A percentile compares a stretch with the other conserved stretches of the same genome.
phyloP scores from a whole-genome alignment of 1,284 basidiomycete genomes.

The Rhodotorula glutinis region DNA sequence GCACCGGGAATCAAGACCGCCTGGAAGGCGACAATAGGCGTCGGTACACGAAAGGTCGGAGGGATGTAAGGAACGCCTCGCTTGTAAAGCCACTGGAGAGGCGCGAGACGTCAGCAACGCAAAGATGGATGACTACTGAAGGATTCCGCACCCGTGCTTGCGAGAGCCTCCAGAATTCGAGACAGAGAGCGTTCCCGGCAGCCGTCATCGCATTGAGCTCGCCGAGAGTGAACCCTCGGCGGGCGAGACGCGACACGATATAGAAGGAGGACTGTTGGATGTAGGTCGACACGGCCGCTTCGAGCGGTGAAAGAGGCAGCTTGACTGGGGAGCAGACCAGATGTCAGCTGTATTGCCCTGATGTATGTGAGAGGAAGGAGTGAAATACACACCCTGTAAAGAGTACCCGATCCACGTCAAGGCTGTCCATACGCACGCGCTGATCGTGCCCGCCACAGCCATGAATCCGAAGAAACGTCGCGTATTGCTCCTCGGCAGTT shows the following conservation, averaged over 20 bases:
- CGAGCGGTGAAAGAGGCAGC: slow-evolving; percentile 68
- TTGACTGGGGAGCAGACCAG: slow-evolving; percentile 3
- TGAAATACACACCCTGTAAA: slow-evolving; percentile 2
- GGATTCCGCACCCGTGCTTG: slow-evolving; percentile 35
- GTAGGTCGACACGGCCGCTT: slow-evolving; percentile 68
- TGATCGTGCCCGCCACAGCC: slow-evolving; percentile 34
- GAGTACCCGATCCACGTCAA: slow-evolving; percentile 1
- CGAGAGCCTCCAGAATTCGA: slow-evolving; percentile 57
- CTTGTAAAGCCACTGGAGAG: slow-evolving; percentile 76
- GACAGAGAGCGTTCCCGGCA: slow-evolving; percentile 78
- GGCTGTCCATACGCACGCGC: slow-evolving; percentile 10
- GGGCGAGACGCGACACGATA: slow-evolving; percentile 79
- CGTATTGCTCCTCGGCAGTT: slow-evolving; percentile 46
- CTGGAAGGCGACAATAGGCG: slow-evolving; percentile 87
- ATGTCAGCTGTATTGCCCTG: neutral
- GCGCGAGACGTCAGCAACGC: slow-evolving; percentile 50
- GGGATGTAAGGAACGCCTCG: slow-evolving; percentile 35
- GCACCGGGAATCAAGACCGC: slow-evolving; percentile 90
- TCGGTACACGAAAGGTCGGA: slow-evolving; percentile 80
- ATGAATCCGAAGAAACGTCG: slow-evolving; percentile 44
- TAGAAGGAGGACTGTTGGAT: slow-evolving; percentile 93
- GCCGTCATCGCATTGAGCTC: slow-evolving; percentile 85
- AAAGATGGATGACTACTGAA: neutral
- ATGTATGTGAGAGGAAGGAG: neutral
- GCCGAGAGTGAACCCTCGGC: slow-evolving; percentile 89